Conservation (phyloP, 176 grass and related monocot genomes). For the Eleusine coracana region DNA sequence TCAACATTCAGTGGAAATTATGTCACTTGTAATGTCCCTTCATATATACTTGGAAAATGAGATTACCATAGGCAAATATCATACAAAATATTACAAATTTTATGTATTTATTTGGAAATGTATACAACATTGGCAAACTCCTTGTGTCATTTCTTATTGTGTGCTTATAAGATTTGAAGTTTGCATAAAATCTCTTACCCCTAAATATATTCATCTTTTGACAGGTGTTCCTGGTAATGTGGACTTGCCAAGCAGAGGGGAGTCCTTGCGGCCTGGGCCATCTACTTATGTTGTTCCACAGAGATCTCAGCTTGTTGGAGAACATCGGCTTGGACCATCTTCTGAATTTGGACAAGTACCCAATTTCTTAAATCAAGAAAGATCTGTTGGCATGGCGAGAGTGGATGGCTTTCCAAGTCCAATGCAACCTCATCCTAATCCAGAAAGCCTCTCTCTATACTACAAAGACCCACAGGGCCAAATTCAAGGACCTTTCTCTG, state of each 20-base stretch:
- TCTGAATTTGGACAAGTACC: constrained; percentile 42
- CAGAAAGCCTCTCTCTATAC: constrained; percentile 84
- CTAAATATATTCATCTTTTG: constrained; percentile 33
- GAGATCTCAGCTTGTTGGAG: constrained; percentile 63
- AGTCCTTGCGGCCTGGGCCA: constrained; percentile 45
- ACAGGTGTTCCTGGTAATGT: constrained; percentile 56
- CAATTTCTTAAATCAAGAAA: constrained; percentile 52
- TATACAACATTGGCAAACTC: neutral
- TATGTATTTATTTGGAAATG: constrained; percentile 7
- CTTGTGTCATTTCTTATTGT: constrained; percentile 7
- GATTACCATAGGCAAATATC: neutral
- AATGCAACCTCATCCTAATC: constrained; percentile 63
- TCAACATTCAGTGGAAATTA: neutral
- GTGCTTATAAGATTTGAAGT: constrained; percentile 2
- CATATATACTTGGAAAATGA: neutral
- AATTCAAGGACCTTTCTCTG: constrained; percentile 96
- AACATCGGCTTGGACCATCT: constrained; percentile 51
- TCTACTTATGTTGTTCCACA: constrained; percentile 68
- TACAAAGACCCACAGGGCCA: constrained; percentile 97
- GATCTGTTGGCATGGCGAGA: constrained; percentile 34
- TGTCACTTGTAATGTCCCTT: neutral
- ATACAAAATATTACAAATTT: neutral
- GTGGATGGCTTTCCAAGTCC: constrained; percentile 47
- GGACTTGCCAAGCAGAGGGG: constrained; percentile 47
- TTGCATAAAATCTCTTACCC: neutral